Percentiles rank a stretch among this genome's conserved stretches.
Conservation (phyloP, 768 basidiomycete genomes). For the Agaricus blazei region DNA sequence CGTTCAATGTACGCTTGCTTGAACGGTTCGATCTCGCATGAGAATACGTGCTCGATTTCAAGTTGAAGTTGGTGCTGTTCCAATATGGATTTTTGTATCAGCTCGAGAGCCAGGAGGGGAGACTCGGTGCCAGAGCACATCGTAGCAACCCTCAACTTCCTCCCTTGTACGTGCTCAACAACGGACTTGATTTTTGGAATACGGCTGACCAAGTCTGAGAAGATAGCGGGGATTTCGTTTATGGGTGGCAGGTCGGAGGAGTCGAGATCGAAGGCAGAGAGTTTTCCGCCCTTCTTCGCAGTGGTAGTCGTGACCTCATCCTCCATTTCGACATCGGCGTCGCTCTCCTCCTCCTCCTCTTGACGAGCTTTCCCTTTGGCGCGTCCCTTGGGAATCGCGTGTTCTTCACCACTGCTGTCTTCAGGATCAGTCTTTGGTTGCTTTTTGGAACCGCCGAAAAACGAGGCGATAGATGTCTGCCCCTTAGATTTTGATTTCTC, state of each 20-base stretch:
- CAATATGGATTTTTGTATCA: conserved; percentile 73
- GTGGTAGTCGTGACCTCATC: conserved; percentile 17
- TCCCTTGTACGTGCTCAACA: conserved; percentile 62
- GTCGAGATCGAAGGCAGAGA: conserved; percentile 38
- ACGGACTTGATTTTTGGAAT: conserved; percentile 64
- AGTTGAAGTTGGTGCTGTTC: conserved; percentile 62
- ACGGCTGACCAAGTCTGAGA: conserved; percentile 65
- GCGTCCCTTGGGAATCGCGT: conserved; percentile 20
- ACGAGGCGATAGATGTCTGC: conserved; percentile 52
- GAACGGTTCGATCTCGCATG: conserved; percentile 95
- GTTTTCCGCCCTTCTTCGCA: conserved; percentile 30
- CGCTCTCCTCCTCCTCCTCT: conserved; percentile 25
- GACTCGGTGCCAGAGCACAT: conserved; percentile 99
- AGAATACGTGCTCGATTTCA: conserved; percentile 88
- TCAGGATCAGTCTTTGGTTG: conserved; percentile 22
- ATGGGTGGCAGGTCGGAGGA: conserved; percentile 75
- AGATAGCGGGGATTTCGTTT: conserved; percentile 64
- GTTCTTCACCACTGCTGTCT: conserved; percentile 11
- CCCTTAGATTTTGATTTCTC: conserved; percentile 34
- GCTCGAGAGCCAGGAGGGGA: conserved; percentile 82
- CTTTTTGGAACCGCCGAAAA: conserved; percentile 41
- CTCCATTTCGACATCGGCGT: conserved; percentile 30
- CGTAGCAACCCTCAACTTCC: conserved; percentile 89
- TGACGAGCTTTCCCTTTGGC: conserved; percentile 19
- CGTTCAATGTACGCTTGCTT: conserved; percentile 97